Percentiles rank a stretch among this genome's conserved stretches.
These are phyloP conservation scores for Gigaspora rosea DNA, from an alignment of 192 early-diverging fungal species.

Conservation along the genomic window DNA sequence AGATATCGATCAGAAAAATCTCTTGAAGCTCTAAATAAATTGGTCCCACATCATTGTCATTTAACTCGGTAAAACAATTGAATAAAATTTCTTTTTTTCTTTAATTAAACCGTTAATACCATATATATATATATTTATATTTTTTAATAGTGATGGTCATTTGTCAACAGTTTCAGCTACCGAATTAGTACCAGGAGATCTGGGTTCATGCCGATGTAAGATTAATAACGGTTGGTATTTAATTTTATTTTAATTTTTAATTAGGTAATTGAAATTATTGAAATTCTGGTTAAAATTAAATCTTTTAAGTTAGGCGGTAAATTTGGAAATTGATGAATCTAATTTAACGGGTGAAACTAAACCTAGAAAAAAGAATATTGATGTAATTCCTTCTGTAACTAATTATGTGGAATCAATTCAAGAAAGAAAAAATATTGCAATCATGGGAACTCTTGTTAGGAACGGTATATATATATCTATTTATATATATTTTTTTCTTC, in stretches of 20 bases:
- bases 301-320: slow-evolving; percentile 52
- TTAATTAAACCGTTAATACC: no score
- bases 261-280: neutral
- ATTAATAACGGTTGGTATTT: slow-evolving; percentile 52
- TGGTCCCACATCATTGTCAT: slow-evolving; percentile 86
- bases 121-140: no score
- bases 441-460: slow-evolving; percentile 92
- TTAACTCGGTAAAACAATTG: slow-evolving; percentile 62
- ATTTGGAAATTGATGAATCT: slow-evolving; percentile 91
- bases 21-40: slow-evolving; percentile 78
- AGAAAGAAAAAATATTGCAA: slow-evolving; percentile 87
- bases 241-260: neutral
- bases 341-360: slow-evolving; percentile 87
- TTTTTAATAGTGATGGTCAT: slow-evolving; percentile 55
- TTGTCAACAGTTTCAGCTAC: slow-evolving; percentile 65
- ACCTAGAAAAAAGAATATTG: slow-evolving; percentile 69
- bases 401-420: slow-evolving; percentile 60
- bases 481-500: no score
- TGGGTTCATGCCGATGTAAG: slow-evolving; percentile 94
- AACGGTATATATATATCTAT: slow-evolving; percentile 53
- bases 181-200: slow-evolving; percentile 90
- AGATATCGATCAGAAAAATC: slow-evolving; percentile 84
- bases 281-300: slow-evolving; percentile 1
- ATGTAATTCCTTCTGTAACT: slow-evolving; percentile 46
- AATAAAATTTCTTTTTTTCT: no score